phyloP scores from a whole-genome alignment of 345 rosid genomes.

The Syzygium aromaticum region DNA sequence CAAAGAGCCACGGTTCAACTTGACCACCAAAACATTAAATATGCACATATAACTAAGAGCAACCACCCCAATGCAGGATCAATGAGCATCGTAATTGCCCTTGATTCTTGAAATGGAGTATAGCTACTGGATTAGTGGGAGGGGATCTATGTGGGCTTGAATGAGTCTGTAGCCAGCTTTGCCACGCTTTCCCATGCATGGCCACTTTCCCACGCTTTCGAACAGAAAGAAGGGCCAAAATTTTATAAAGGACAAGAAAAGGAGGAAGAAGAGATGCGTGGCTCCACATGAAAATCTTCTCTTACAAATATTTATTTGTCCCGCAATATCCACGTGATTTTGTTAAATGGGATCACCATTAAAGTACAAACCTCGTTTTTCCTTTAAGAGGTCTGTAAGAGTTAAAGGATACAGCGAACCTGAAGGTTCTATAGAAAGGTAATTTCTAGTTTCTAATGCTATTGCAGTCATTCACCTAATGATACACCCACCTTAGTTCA shows the following conservation, averaged over 20 bases:
- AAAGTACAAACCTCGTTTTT: neutral
- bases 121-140: neutral
- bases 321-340: neutral
- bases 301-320: neutral
- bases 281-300: neutral
- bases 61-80: neutral
- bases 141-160: neutral
- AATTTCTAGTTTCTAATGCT: neutral
- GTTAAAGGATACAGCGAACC: neutral
- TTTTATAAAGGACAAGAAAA: neutral
- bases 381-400: neutral
- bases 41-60: neutral
- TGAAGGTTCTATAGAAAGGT: neutral
- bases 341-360: neutral
- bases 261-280: neutral
- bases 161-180: neutral
- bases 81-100: neutral
- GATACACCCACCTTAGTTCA: neutral
- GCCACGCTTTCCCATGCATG: no score
- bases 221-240: neutral
- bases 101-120: neutral
- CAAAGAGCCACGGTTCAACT: neutral
- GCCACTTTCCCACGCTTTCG: neutral
- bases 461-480: neutral
- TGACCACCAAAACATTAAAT: neutral